Conservation (phyloP, 306 rosid genomes). For the Trifolium pratense region DNA sequence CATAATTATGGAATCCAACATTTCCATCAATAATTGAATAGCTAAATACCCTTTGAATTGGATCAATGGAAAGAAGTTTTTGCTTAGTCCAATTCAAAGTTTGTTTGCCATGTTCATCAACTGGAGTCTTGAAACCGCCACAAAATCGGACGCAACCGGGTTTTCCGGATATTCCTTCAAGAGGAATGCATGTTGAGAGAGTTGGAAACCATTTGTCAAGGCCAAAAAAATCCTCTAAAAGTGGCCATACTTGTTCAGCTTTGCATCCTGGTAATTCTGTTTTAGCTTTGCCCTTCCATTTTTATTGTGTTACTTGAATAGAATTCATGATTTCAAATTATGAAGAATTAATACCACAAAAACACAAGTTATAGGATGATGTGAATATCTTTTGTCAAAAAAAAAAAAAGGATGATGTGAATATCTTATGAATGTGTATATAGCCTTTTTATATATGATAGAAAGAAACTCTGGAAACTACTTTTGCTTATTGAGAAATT, state of each 20-base stretch:
- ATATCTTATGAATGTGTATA: too few species aligned
- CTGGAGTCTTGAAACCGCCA: slow-evolving; percentile 62
- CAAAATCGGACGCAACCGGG: slow-evolving; percentile 66
- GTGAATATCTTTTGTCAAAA: too few species aligned
- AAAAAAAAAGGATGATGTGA: too few species aligned
- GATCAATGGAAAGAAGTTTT: slow-evolving; percentile 56
- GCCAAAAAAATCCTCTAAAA: slow-evolving; percentile 66
- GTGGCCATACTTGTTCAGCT: slow-evolving; percentile 61
- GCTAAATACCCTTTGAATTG: slow-evolving; percentile 12
- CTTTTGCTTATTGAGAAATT: too few species aligned
- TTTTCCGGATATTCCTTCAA: slow-evolving; percentile 56
- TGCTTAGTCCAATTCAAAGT: slow-evolving; percentile 62
- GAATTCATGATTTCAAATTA: slow-evolving; percentile 25
- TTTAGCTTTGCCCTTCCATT: slow-evolving; percentile 59
- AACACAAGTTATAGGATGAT: neutral
- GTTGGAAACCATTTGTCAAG: slow-evolving; percentile 65
- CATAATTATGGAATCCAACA: slow-evolving; percentile 58
- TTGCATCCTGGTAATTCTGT: slow-evolving; percentile 41
- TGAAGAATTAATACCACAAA: slow-evolving; percentile 2
- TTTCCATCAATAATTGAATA: slow-evolving; percentile 59
- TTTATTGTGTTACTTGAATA: neutral
- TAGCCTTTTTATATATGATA: too few species aligned
- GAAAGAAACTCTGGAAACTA: too few species aligned
- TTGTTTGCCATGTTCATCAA: slow-evolving; percentile 21
- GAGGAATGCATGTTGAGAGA: slow-evolving; percentile 51